Percentiles rank a stretch among this genome's conserved stretches.
Evolutionary conservation across 2,329 filamentous ascomycete genomes (phyloP).

Genomic region (Xylaria polymorpha): DNA sequence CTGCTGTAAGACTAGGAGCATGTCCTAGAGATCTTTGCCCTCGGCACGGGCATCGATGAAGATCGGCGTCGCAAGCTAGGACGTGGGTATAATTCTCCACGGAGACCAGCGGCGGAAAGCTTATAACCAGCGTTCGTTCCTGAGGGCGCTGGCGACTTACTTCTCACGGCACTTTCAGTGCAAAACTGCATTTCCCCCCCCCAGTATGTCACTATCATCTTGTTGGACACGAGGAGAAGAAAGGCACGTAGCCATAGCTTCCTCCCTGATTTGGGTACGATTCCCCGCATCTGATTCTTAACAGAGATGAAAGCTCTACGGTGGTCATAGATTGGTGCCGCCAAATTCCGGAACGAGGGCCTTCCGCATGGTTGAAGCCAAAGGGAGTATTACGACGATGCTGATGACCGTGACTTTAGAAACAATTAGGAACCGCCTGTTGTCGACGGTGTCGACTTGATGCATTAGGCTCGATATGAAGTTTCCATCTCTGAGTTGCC

Average conservation of each 20-base stretch:
- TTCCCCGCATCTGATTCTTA: neutral
- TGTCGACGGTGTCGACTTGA: too few species aligned
- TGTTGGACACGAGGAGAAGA: neutral
- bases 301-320: too few species aligned
- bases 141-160: constrained; percentile 5
- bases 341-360: too few species aligned
- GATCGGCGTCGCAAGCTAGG: constrained; percentile 21
- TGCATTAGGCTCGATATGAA: too few species aligned
- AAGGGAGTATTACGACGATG: too few species aligned
- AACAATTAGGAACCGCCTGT: too few species aligned
- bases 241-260: neutral
- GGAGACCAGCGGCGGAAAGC: neutral
- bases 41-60: constrained; percentile 10
- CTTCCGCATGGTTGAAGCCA: too few species aligned
- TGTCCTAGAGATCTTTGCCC: constrained; percentile 22
- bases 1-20: constrained; percentile 9
- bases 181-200: neutral
- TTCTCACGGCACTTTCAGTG: neutral
- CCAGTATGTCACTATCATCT: constrained; percentile 8
- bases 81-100: constrained; percentile 19
- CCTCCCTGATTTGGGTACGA: constrained; percentile 9
- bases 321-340: too few species aligned
- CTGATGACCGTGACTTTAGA: too few species aligned
- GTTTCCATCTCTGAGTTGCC: too few species aligned
- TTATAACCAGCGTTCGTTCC: neutral